Conservation (phyloP, 129 eudicot genomes). For the Deinandra increscens region DNA sequence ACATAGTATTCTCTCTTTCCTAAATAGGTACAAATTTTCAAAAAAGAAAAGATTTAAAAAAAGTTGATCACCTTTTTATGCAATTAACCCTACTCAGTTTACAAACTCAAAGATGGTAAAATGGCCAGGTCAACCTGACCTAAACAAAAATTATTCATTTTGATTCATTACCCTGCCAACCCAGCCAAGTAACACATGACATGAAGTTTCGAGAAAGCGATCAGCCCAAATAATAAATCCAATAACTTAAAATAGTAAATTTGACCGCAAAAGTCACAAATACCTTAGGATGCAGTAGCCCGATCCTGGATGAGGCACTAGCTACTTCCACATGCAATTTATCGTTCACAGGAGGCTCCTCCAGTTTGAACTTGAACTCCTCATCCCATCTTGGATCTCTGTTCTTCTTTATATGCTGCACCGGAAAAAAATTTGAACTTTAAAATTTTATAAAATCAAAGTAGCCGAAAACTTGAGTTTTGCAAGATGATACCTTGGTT, state of each 20-base stretch:
- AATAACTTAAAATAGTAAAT: background rate
- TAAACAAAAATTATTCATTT: background rate
- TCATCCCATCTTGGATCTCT: constrained; percentile 97
- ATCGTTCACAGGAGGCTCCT: constrained; percentile 84
- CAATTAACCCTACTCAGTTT: background rate
- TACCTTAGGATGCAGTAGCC: constrained; percentile 94
- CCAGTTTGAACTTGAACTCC: constrained; percentile 72
- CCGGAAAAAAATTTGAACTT: background rate
- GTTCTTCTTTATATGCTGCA: constrained; percentile 84
- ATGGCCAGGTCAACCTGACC: background rate
- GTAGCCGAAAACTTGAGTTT: background rate
- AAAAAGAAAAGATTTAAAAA: no score
- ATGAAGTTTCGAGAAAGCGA: background rate
- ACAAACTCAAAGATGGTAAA: background rate
- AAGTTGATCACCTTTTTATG: background rate
- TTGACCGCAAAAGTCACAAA: background rate
- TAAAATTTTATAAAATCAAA: background rate
- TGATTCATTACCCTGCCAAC: background rate
- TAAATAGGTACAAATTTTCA: background rate
- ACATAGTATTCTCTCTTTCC: no score
- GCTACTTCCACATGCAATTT: constrained; percentile 79
- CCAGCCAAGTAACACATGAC: background rate
- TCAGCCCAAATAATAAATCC: background rate
- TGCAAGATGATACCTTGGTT: constrained; percentile 59
- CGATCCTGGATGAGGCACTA: constrained; percentile 80